Percentiles rank a stretch among this genome's conserved stretches.
These are phyloP conservation scores for Aspergillus awamori DNA, from an alignment of 2,329 filamentous ascomycete species.

Conservation along the genomic window DNA sequence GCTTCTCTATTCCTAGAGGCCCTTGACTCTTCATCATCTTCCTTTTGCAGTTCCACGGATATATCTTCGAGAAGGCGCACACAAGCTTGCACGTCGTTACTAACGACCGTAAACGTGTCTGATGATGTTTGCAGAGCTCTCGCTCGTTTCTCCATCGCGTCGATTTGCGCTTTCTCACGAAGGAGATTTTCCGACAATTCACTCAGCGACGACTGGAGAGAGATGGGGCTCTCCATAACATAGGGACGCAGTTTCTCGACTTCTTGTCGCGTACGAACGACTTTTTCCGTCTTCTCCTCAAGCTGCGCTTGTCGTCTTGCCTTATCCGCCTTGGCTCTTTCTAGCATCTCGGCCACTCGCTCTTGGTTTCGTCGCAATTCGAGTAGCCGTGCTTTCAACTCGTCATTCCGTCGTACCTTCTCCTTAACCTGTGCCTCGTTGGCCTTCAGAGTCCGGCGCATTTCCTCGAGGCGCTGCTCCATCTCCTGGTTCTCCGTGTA, in stretches of 20 bases:
- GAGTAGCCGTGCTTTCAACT: conserved; percentile 78
- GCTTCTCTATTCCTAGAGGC: conserved; percentile 83
- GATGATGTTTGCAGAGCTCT: conserved; percentile 87
- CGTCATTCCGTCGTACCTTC: conserved; percentile 83
- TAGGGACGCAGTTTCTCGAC: conserved; percentile 89
- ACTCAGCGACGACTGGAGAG: conserved; percentile 77
- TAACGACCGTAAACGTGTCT: conserved; percentile 84
- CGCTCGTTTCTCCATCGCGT: conserved; percentile 82
- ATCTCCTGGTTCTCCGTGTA: conserved; percentile 86
- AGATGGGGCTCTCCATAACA: conserved; percentile 82
- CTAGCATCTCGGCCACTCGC: conserved; percentile 77
- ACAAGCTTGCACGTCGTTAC: conserved; percentile 81
- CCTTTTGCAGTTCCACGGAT: conserved; percentile 77
- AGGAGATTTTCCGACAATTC: conserved; percentile 79
- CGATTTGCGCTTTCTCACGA: conserved; percentile 80
- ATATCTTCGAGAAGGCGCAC: conserved; percentile 90
- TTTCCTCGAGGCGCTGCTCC: conserved; percentile 75
- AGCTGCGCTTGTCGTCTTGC: conserved; percentile 67
- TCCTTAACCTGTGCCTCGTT: conserved; percentile 82
- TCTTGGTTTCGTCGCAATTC: conserved; percentile 83
- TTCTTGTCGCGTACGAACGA: conserved; percentile 75
- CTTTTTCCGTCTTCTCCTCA: conserved; percentile 54
- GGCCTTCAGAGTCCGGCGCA: conserved; percentile 75
- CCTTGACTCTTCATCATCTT: conserved; percentile 84
- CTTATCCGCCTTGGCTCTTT: conserved; percentile 81